A percentile compares a stretch with the other conserved stretches of the same genome.
phyloP scores from a whole-genome alignment of 2,329 filamentous ascomycete species.

The Didymella sp. region DNA sequence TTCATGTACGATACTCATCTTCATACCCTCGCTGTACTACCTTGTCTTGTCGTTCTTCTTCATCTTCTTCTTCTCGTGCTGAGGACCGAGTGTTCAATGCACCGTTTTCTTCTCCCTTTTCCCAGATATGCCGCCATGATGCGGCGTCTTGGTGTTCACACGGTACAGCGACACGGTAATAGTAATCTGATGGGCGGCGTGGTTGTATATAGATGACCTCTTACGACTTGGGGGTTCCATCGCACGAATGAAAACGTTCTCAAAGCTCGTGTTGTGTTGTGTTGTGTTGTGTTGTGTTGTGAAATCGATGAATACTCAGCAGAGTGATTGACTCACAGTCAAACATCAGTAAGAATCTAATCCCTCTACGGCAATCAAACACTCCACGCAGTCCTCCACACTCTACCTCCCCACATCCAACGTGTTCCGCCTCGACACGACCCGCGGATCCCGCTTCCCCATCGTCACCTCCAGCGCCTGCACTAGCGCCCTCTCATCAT shows the following conservation, averaged over 20 bases:
- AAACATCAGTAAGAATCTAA: no score
- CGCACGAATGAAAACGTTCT: neutral
- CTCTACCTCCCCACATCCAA: slow-evolving; percentile 21
- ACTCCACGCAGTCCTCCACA: no score
- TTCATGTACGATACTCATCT: slow-evolving; percentile 25
- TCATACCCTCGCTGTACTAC: slow-evolving; percentile 34
- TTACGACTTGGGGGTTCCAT: neutral
- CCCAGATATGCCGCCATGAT: neutral
- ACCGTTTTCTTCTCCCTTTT: neutral
- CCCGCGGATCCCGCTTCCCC: slow-evolving; percentile 66
- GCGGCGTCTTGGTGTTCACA: neutral
- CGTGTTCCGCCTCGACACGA: slow-evolving; percentile 66
- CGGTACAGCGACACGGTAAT: slow-evolving; percentile 20
- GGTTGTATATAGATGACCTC: slow-evolving; percentile 16
- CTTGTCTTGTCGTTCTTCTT: slow-evolving; percentile 10
- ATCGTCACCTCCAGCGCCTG: slow-evolving; percentile 81
- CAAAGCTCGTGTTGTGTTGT: neutral
- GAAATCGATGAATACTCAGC: no score
- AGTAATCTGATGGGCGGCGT: slow-evolving; percentile 10
- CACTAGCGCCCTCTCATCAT: slow-evolving; percentile 76
- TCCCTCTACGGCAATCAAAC: no score
- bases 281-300: no score
- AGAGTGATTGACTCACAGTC: no score
- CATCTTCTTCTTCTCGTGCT: slow-evolving; percentile 10
- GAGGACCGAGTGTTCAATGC: neutral